Evolutionary conservation across 1,284 basidiomycete genomes (phyloP).

Genomic region (Rhodotorula sp.): DNA sequence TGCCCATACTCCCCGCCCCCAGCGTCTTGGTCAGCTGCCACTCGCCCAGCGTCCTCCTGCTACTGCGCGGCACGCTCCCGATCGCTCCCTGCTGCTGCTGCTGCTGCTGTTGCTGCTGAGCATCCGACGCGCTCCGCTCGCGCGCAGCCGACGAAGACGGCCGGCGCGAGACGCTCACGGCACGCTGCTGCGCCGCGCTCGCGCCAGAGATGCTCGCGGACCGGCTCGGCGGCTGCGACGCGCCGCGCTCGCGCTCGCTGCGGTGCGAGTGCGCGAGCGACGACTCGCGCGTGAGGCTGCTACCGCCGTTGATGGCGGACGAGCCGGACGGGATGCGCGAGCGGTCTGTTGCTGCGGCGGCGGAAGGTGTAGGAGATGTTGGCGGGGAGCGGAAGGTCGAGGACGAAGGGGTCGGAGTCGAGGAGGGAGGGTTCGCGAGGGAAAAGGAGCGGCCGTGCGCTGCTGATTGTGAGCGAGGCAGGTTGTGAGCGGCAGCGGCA

Average conservation of each 20-base stretch:
- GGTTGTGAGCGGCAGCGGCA: background rate
- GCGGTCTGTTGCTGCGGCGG: too few relatives aligned
- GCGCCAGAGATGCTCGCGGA: background rate
- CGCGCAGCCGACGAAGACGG: background rate
- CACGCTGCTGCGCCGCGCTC: background rate
- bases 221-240: background rate
- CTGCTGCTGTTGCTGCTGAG: background rate
- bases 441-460: conserved; percentile 14
- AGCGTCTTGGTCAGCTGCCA: conserved; percentile 96
- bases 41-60: conserved; percentile 67
- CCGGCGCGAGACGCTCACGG: background rate
- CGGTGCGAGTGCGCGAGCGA: background rate
- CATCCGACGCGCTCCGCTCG: background rate
- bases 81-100: conserved; percentile 9
- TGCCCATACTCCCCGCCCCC: conserved; percentile 98
- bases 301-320: background rate
- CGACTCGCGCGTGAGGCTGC: background rate
- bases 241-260: conserved; percentile 2
- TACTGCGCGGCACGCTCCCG: background rate
- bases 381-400: background rate
- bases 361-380: background rate
- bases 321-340: too few relatives aligned
- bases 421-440: background rate
- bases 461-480: background rate
- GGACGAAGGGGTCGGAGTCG: background rate